Base-by-base conservation (phyloP, 345 rosid species). In the Populus euphratica region DNA sequence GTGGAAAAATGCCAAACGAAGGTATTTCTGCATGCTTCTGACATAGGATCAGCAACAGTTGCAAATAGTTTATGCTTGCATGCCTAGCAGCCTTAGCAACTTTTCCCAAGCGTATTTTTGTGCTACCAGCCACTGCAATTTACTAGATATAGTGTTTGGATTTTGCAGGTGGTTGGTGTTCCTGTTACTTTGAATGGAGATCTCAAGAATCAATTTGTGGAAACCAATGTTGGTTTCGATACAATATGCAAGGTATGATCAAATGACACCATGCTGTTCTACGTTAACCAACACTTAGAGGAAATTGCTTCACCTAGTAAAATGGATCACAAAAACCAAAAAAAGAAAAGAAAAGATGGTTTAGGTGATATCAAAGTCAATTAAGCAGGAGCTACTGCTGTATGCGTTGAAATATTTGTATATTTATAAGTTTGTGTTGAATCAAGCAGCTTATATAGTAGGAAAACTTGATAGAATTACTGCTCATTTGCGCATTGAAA, bases 181-280 rank as follows among this genome's bases (percentile, higher is more conserved):
- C 99, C 99, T 43, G 99, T 96, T 76, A 96, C 99, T 70, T 81
- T 88, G 78, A 93, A 96, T 78, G 99, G 99, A 82, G 99, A 96
- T 88, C 93, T 96, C 71, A 96, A 89, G 89, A 93, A 96, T 83
- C 97, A 93, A 72, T 96, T 92, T 73, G 99, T 96, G 73, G 99
- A 96, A 87, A 86, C 93, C 38, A 86, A 93, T 81, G 97, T 96
- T 85, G 99, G 99, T 65, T 96, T 96, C 88, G 99, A 96, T 88
- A 96, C 99, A 68, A 86, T 93, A 54, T 93, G 98, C 88, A 93
- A 96, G 97, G 98, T 96, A 87, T 41, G 56, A 5, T 43, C 11
- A 33, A 12, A 39, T 21, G 29, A 23, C 68, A 65, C 69, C 43
- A 6, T n/a, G 63, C 11, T 35, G 38, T n/a, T 52, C 38, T 33